Evolutionary conservation across 306 rosid species (phyloP).

Genomic region (Fragaria vesca): DNA sequence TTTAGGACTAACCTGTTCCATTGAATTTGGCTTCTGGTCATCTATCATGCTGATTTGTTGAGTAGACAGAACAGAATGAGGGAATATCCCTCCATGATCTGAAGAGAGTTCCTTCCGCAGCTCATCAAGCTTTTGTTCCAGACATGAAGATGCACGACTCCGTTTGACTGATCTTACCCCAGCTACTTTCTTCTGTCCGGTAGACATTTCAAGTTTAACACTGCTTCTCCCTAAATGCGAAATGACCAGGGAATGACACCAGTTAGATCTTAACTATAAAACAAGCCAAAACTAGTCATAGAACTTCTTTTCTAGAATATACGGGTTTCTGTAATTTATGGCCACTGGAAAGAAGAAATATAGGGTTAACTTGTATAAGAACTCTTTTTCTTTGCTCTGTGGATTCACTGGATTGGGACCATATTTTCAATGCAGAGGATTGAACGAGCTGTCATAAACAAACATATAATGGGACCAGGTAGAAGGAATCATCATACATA

Average conservation of each 20-base stretch:
- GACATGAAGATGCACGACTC: constrained; percentile 46
- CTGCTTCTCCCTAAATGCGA: constrained; percentile 52
- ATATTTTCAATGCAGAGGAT: not conserved
- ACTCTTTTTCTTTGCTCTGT: not conserved
- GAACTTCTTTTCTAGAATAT: not conserved
- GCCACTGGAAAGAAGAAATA: not conserved
- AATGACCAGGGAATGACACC: constrained; percentile 9
- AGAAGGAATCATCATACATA: not conserved
- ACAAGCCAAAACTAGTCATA: constrained; percentile 11
- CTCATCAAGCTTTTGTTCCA: constrained; percentile 81
- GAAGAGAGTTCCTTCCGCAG: constrained; percentile 72
- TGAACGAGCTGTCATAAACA: not conserved
- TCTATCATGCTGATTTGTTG: constrained; percentile 71
- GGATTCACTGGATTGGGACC: not conserved
- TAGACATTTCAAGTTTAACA: constrained; percentile 56
- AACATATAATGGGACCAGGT: not conserved
- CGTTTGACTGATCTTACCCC: constrained; percentile 51
- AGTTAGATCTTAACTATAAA: constrained; percentile 14
- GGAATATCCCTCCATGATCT: constrained; percentile 76
- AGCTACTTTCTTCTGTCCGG: constrained; percentile 47
- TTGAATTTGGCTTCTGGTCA: constrained; percentile 66
- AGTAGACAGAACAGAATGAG: constrained; percentile 75
- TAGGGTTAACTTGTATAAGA: not conserved
- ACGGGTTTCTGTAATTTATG: not conserved
- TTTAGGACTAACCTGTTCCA: constrained; percentile 52